Conservation (phyloP, 306 rosid species). For the Senna tora region DNA sequence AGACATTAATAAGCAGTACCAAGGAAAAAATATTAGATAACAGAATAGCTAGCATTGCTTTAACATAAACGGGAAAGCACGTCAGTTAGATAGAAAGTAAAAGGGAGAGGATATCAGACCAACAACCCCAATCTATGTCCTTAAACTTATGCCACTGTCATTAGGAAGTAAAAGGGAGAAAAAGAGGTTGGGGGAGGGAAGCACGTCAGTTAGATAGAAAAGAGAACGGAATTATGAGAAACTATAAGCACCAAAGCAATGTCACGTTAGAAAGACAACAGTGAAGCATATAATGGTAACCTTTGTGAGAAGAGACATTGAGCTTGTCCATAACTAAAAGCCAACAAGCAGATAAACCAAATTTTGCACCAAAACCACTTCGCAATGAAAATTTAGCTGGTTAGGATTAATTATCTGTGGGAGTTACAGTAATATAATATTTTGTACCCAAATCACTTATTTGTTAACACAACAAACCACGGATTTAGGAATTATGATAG, state of each 20-base stretch:
- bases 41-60: background rate
- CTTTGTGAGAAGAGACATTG: background rate
- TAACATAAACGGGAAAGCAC: background rate
- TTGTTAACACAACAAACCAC: background rate
- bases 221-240: background rate
- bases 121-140: slow-evolving; percentile 1
- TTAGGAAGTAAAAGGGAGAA: background rate
- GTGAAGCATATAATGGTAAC: background rate
- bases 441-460: too few relatives aligned
- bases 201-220: background rate
- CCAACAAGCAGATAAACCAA: background rate
- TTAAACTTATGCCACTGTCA: background rate
- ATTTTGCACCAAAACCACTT: background rate
- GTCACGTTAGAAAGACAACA: background rate
- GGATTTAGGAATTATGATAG: background rate
- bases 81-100: too few relatives aligned
- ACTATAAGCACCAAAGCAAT: background rate
- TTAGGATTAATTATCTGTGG: too few relatives aligned
- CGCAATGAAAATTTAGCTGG: too few relatives aligned
- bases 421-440: too few relatives aligned
- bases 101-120: background rate
- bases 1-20: background rate
- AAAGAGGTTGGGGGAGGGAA: background rate
- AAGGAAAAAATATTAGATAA: background rate
- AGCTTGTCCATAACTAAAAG: background rate